Base-by-base conservation (phyloP, 176 grass and related monocot species). In the Themeda triandra region DNA sequence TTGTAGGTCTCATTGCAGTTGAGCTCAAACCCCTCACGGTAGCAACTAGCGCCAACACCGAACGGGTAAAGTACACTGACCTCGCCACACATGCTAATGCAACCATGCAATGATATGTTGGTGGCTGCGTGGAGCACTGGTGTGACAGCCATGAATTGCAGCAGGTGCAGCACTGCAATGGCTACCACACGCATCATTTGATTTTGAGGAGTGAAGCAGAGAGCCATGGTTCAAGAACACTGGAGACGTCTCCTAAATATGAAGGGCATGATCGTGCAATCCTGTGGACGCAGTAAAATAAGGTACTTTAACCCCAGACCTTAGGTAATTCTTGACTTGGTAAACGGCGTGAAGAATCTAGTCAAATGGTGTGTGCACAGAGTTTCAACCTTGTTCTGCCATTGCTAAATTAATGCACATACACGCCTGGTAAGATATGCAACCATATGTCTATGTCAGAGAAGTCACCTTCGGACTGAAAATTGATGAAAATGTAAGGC, bases 311-410 rank as follows among this genome's bases (percentile, higher is more conserved):
- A 40, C 66, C 44, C 6, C 17, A 51, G 48, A 51, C 2, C 17
- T 51, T 51, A 0, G 48, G 51, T 54, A 9, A 23, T 54, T 54
- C 18, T 53, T 19, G 49, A 54, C 51, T 54, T 23, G 51, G 51
- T 19, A 23, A 19, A 53, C 7, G 18, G 18, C 2, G 1, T 9
- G 51, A 54, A 23, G 49, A 53, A 53, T 53, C 49, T 21, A 21
- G 49, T 54, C 51, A 21, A 23, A 54, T 23, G 51, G 51, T 21
- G 51, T 23, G 51, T 53, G 49, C 18, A 21, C 0, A 81, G 28
- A 81, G 18, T 81, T 56, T 81, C 79, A 81, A 41, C 24, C 35
- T 56, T 71, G 48, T 27, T 33, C n/a, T 56, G 32, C 32, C 13
- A 71, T 46, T 80, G 42, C 8, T 8, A 72, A 44, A 45, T 8